Base-by-base conservation (phyloP, 2,329 filamentous ascomycete genomes). In the Aspergillus calidoustus region DNA sequence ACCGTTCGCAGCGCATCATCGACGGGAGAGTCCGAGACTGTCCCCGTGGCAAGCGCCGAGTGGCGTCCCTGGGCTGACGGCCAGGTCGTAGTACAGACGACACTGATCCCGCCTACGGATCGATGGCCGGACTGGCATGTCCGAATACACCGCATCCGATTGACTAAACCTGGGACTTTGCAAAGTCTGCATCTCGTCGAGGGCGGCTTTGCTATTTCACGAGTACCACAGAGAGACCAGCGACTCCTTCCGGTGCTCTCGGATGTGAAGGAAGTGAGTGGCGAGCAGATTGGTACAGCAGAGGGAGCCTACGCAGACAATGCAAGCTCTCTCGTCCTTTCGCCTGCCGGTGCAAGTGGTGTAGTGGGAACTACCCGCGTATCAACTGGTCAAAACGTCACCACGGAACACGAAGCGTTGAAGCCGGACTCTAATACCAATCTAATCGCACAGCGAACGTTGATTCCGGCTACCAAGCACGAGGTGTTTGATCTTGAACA, bases 351-450 rank as follows among this genome's bases (percentile, higher is more conserved):
- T 5, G 57, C 57, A 7, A 60, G 57, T 28, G 51, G 57, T 4
- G 23, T 60, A 9, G 15, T 31, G 2, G 51, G 50, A 11, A 49
- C 30, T 8, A 44, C 30, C 11, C 28, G 15, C 17, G 9, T 5
- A 13, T 15, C 43, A 3, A 60, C 60, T 4, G 68, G 65, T 11
- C 66, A 47, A 2, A 62, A 54, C 22, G 60, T 61, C 6, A 50
- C 62, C 1, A 60, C 54, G 30, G 50, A 8, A 59, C 62, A 57
- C 22, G 59, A 60, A 23, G 44, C 48, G 7, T 38, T 73, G 52
- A 71, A 71, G 49, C 69, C 71, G 3, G 72, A 74, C 57, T 64
- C 72, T n/a, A 75, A 75, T 64, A 74, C 72, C 3, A 75, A 73
- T 64, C 55, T 75, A 30, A 61, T 68, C 19, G 61, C 54, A 25